phyloP scores from a whole-genome alignment of 1,284 basidiomycete species.

The Porogramme epimiltina region DNA sequence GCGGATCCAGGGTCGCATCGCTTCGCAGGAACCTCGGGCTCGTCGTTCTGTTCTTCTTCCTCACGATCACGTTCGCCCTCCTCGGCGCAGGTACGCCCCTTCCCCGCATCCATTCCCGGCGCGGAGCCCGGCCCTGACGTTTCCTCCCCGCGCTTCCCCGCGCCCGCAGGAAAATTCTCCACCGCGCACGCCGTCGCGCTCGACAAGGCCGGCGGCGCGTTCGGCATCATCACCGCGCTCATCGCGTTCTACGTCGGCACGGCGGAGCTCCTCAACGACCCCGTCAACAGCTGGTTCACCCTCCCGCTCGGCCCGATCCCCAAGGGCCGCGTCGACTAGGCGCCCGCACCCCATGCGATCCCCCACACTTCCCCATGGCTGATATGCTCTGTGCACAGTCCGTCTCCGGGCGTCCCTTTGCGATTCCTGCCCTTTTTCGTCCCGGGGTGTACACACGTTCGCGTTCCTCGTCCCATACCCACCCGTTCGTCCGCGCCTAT shows the following conservation, averaged over 20 bases:
- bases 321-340: constrained; percentile 24
- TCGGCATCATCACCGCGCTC: constrained; percentile 71
- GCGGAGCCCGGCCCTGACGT: neutral
- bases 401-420: no score
- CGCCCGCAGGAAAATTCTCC: constrained; percentile 21
- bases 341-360: no score
- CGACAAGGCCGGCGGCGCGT: constrained; percentile 69
- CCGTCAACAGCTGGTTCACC: constrained; percentile 49
- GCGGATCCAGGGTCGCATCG: constrained; percentile 47
- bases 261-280: constrained; percentile 55
- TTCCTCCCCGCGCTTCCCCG: neutral
- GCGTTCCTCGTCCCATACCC: no score
- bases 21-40: constrained; percentile 70
- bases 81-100: constrained; percentile 50
- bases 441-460: no score
- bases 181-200: constrained; percentile 17
- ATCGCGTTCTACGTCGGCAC: constrained; percentile 71
- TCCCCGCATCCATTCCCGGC: neutral
- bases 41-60: constrained; percentile 71
- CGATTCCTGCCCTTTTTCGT: no score
- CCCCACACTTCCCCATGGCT: no score
- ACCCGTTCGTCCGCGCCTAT: neutral
- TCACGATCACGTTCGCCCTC: constrained; percentile 65
- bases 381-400: no score
- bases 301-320: constrained; percentile 51